These are phyloP conservation scores for Tylopilus sp. DNA, from an alignment of 768 basidiomycete species.

Conservation along the genomic window DNA sequence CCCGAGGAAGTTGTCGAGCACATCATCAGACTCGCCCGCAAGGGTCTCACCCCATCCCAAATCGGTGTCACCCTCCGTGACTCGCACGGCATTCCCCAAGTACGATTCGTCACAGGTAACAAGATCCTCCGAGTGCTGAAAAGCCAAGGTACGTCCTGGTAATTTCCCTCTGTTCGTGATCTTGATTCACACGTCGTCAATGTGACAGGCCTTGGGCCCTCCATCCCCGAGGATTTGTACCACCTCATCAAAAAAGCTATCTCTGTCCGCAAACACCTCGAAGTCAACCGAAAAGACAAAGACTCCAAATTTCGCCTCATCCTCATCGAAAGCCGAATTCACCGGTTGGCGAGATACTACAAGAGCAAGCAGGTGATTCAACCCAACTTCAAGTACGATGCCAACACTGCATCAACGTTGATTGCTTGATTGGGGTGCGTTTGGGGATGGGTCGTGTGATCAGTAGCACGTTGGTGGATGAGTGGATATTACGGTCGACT, in stretches of 20 bases:
- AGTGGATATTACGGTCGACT: neutral
- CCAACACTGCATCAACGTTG: constrained; percentile 89
- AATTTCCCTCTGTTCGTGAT: neutral
- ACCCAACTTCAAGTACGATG: constrained; percentile 98
- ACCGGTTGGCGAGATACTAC: constrained; percentile 97
- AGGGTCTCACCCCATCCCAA: constrained; percentile 96
- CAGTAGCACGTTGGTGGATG: neutral
- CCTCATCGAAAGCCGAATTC: constrained; percentile 98
- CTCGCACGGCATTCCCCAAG: constrained; percentile 97
- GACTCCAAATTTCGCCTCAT: constrained; percentile 97
- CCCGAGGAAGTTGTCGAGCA: constrained; percentile 94
- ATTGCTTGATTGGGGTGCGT: constrained; percentile 54
- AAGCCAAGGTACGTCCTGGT: constrained; percentile 68
- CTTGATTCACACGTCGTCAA: neutral
- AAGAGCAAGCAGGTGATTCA: constrained; percentile 97
- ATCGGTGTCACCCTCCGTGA: constrained; percentile 98
- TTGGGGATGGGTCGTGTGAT: neutral
- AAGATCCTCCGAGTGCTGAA: constrained; percentile 99
- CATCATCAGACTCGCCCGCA: constrained; percentile 95
- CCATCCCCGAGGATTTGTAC: constrained; percentile 99
- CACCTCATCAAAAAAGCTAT: constrained; percentile 99
- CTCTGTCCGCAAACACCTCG: constrained; percentile 97
- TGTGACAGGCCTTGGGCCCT: constrained; percentile 81
- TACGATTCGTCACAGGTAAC: constrained; percentile 98
- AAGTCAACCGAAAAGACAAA: constrained; percentile 98